phyloP scores from a whole-genome alignment of 176 grass and related monocot species.

The Zizania latifolia region DNA sequence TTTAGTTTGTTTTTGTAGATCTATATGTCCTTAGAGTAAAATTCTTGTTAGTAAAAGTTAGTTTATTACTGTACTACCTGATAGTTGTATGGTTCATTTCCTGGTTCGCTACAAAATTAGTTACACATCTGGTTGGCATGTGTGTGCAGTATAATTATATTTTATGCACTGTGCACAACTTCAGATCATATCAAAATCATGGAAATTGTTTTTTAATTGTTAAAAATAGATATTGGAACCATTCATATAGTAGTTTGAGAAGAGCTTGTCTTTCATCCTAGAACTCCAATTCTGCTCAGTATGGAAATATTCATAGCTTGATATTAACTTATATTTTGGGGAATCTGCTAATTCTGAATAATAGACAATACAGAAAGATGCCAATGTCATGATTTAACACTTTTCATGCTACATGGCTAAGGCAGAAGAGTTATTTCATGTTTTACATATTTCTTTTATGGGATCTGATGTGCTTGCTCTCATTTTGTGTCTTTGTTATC shows the following conservation, averaged over 20 bases:
- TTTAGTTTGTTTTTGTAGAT: conserved; percentile 15
- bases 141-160: conserved; percentile 10
- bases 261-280: conserved; percentile 17
- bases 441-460: conserved; percentile 27
- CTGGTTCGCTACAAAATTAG: conserved; percentile 10
- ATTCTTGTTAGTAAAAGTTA: conserved; percentile 4
- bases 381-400: neutral
- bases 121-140: neutral
- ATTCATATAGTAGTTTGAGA: conserved; percentile 19
- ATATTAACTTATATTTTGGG: neutral
- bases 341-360: conserved; percentile 1
- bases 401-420: conserved; percentile 6
- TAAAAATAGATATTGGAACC: conserved; percentile 10
- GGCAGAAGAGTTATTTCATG: neutral
- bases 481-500: neutral
- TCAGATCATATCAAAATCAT: conserved; percentile 11
- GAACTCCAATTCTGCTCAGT: conserved; percentile 13
- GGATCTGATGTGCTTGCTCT: neutral
- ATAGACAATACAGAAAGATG: neutral
- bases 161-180: conserved; percentile 17
- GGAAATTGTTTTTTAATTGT: neutral
- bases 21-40: conserved; percentile 12
- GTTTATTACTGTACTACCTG: conserved; percentile 18
- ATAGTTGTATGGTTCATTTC: neutral
- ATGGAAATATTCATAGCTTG: conserved; percentile 12